These are phyloP conservation scores for Elongisporangium undulatum DNA, from an alignment of 352 stramenopile genomes.

Conservation along the genomic window DNA sequence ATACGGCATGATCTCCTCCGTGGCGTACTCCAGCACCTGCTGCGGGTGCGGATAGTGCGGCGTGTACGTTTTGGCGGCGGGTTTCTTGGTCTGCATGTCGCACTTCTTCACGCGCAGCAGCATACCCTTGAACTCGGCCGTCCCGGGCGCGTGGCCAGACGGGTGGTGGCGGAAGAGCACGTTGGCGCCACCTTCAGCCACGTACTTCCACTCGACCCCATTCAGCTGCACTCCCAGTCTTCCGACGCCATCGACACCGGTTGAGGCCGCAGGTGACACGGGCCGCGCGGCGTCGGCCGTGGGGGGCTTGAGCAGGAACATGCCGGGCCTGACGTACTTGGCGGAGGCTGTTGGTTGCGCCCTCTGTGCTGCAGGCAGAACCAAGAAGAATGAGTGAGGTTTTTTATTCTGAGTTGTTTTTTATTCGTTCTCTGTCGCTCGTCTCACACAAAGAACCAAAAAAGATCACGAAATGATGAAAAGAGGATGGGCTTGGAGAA, in stretches of 20 bases:
- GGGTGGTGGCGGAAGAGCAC: slow-evolving; percentile 78
- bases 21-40: slow-evolving; percentile 72
- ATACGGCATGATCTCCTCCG: slow-evolving; percentile 68
- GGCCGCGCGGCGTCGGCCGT: slow-evolving; percentile 1
- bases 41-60: slow-evolving; percentile 64
- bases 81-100: slow-evolving; percentile 25
- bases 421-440: neutral
- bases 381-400: neutral
- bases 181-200: slow-evolving; percentile 83
- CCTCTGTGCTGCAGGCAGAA: neutral
- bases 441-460: neutral
- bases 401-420: neutral
- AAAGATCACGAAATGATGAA: neutral
- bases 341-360: neutral
- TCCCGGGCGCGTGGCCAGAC: slow-evolving; percentile 3
- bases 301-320: slow-evolving; percentile 51
- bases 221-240: slow-evolving; percentile 19
- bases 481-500: neutral
- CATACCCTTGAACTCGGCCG: slow-evolving; percentile 55
- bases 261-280: slow-evolving; percentile 1
- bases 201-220: slow-evolving; percentile 81
- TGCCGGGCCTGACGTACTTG: slow-evolving; percentile 6
- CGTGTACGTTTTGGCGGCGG: slow-evolving; percentile 21
- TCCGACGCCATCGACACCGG: slow-evolving; percentile 3
- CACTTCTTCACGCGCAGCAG: slow-evolving; percentile 85